phyloP scores from a whole-genome alignment of 345 rosid genomes.

The Noccaea bulbosa region DNA sequence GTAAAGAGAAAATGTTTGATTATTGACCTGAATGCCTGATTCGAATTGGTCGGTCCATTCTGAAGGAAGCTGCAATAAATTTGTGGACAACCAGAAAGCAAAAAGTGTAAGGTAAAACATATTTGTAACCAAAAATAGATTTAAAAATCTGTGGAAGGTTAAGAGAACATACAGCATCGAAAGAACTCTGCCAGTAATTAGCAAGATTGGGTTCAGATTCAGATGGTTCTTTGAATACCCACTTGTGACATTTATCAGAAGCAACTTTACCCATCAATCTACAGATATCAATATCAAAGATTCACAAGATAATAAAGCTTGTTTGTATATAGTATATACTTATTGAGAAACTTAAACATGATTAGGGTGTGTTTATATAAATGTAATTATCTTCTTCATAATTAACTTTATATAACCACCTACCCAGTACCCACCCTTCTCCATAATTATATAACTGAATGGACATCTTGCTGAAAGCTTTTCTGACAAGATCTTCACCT shows the following conservation, averaged over 20 bases:
- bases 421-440: conserved; percentile 99
- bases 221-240: conserved; percentile 98
- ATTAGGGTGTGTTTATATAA: conserved; percentile 40
- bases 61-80: conserved; percentile 82
- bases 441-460: conserved; percentile 99
- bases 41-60: conserved; percentile 99
- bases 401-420: conserved; percentile 50
- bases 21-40: conserved; percentile 94
- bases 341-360: conserved; percentile 12
- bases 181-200: conserved; percentile 99
- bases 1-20: neutral
- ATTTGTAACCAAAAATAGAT: conserved; percentile 37
- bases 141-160: conserved; percentile 4
- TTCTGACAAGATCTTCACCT: conserved; percentile 91
- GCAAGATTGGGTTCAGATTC: conserved; percentile 94
- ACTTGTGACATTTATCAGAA: conserved; percentile 98
- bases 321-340: neutral
- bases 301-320: conserved; percentile 20
- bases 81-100: conserved; percentile 36
- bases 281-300: conserved; percentile 36
- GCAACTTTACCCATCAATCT: conserved; percentile 99
- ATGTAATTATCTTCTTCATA: conserved; percentile 31
- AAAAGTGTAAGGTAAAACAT: conserved; percentile 40
- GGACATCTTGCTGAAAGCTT: conserved; percentile 99
- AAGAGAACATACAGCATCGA: conserved; percentile 79